These are phyloP conservation scores for Mollisiaceae sp. DNA, from an alignment of 2,329 filamentous ascomycete genomes.

Conservation along the genomic window DNA sequence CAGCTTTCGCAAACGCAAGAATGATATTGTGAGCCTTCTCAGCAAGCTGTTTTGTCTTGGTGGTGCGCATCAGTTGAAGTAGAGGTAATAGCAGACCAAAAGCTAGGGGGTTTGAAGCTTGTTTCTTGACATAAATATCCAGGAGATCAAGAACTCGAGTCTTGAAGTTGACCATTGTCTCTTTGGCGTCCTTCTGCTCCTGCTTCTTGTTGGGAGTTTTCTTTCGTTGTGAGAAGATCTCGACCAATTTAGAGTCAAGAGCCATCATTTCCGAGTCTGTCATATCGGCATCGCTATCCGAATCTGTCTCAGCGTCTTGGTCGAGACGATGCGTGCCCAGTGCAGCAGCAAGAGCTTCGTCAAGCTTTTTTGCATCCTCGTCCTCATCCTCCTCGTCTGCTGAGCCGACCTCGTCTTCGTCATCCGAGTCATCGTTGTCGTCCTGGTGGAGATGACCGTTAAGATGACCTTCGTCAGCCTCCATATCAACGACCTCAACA, in stretches of 20 bases:
- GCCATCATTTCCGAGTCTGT: conserved; percentile 95
- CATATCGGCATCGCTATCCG: conserved; percentile 79
- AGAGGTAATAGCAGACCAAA: conserved; percentile 77
- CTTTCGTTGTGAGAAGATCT: conserved; percentile 81
- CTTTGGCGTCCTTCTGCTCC: conserved; percentile 84
- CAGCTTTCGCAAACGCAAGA: conserved; percentile 69
- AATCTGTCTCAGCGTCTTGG: conserved; percentile 60
- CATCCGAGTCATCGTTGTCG: conserved; percentile 48
- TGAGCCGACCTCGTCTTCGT: conserved; percentile 50
- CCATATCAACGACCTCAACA: conserved; percentile 55
- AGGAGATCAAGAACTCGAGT: conserved; percentile 89
- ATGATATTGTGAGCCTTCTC: conserved; percentile 77
- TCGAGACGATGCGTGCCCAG: conserved; percentile 73
- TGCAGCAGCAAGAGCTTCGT: conserved; percentile 78
- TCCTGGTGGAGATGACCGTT: conserved; percentile 48
- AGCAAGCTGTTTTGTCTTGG: conserved; percentile 74
- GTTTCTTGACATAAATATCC: conserved; percentile 81
- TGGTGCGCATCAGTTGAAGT: conserved; percentile 76
- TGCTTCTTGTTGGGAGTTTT: conserved; percentile 74
- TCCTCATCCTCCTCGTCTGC: conserved; percentile 45
- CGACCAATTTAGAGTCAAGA: conserved; percentile 80
- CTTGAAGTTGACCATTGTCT: conserved; percentile 93
- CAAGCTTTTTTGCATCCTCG: conserved; percentile 52
- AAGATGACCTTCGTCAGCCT: conserved; percentile 49
- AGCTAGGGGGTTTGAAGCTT: conserved; percentile 69